Base-by-base conservation (phyloP, 2,329 filamentous ascomycete genomes). In the Stachybotrys chartarum region DNA sequence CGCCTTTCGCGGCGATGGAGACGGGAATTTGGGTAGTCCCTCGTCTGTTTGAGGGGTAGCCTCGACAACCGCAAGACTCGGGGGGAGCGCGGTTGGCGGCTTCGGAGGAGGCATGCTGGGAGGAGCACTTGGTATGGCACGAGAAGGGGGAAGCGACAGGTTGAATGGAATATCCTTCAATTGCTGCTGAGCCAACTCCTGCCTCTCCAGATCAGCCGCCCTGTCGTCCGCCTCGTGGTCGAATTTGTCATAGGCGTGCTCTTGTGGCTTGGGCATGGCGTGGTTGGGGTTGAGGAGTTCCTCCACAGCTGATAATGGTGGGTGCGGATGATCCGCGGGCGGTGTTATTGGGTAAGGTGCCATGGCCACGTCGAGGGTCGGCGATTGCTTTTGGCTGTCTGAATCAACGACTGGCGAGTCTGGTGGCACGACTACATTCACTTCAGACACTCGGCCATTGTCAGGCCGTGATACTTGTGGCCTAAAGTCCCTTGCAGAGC, bases 1-100 rank as follows among this genome's bases (percentile, higher is more conserved):
- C 6, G 87, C 83, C 69, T 96, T 97, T 57, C 92, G 83, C 52
- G 83, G 82, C 14, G 87, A 85, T 1, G 84, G 80, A 2, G 81
- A 78, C 16, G 80, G 77, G 56, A 84, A 85, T 57, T 78, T 76
- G 10, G 72, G 68, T 5, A 78, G 64, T 3, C 73, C 74, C 31
- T 78, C 74, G 39, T 79, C 75, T 14, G 73, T 61, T 44, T 71
- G 67, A 1, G 77, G 73, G 1, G 74, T 75, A 12, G 78, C 69
- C 56, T 78, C 74, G 31, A 74, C 69, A 7, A 75, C 57, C 5
- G 75, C 64, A 35, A 78, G 63, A 42, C 35, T 42, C 3, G 35
- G 35, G 14, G 35, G 35, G 5, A 10, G 14, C 3, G 35, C 35
- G 5, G 65, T 66, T 7, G 75, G 76, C 2, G 75, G 74, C 31